phyloP scores from a whole-genome alignment of 1,139 yeast genomes.

The Taphrina flavorubra region DNA sequence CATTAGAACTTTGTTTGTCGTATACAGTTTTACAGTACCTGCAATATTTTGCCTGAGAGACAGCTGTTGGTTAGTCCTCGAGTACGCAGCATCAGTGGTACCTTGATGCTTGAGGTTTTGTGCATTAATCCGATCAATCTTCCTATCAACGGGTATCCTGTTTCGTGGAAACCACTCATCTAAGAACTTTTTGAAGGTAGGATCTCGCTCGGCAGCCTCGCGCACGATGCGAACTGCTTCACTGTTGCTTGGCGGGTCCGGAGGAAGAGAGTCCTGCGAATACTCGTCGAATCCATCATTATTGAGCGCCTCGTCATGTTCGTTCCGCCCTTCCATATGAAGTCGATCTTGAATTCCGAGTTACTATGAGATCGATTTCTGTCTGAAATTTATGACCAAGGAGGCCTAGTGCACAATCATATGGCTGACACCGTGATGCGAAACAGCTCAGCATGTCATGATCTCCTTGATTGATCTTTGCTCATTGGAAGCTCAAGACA shows the following conservation, averaged over 20 bases:
- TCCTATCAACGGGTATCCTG: too few relatives aligned
- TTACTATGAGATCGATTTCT: too few relatives aligned
- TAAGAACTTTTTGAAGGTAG: background rate
- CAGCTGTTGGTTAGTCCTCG: background rate
- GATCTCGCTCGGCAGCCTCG: constrained; percentile 4
- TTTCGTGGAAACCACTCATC: constrained; percentile 3
- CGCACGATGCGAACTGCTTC: background rate
- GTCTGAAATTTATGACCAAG: too few relatives aligned
- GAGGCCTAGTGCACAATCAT: too few relatives aligned
- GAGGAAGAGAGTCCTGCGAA: constrained; percentile 1
- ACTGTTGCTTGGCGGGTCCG: constrained; percentile 6
- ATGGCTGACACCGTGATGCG: too few relatives aligned
- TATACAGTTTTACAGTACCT: background rate
- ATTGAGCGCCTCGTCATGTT: background rate
- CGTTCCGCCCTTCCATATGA: background rate
- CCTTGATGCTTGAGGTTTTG: background rate
- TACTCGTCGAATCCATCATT: constrained; percentile 12
- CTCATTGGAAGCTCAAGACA: too few relatives aligned
- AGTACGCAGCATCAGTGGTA: background rate
- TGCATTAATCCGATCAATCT: background rate
- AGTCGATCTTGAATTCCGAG: too few relatives aligned
- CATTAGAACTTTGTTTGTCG: background rate
- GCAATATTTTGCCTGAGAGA: background rate
- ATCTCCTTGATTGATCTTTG: too few relatives aligned
- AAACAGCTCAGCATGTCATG: too few relatives aligned